Percentiles rank a stretch among this genome's conserved stretches.
These are phyloP conservation scores for Malassezia japonica DNA, from an alignment of 1,284 basidiomycete species.

Conservation along the genomic window DNA sequence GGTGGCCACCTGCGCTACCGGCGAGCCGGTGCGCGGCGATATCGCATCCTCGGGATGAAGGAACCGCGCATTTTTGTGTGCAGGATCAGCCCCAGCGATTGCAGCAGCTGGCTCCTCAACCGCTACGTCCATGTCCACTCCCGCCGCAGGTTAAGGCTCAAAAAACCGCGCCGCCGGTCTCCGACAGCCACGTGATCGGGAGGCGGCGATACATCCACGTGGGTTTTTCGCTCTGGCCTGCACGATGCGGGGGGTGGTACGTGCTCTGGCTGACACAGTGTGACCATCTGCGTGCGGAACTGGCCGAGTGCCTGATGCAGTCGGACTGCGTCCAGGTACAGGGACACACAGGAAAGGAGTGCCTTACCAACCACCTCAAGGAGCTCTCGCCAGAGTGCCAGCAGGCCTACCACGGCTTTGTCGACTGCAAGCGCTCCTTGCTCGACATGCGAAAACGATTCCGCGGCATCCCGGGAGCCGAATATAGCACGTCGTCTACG, in stretches of 20 bases:
- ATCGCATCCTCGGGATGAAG: background rate
- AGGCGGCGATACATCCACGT: background rate
- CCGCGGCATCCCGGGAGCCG: conserved; percentile 14
- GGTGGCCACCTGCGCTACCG: background rate
- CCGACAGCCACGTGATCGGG: conserved; percentile 13
- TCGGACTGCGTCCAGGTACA: conserved; percentile 15
- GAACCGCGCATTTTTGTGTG: too few species aligned
- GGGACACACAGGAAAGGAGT: conserved; percentile 11
- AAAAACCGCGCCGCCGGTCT: too few species aligned
- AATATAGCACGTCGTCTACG: conserved; percentile 13
- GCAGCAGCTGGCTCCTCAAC: too few species aligned
- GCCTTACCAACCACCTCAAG: conserved; percentile 6
- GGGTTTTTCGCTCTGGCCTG: background rate
- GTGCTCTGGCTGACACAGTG: conserved; percentile 10
- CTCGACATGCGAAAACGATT: conserved; percentile 18
- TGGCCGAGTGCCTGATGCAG: conserved; percentile 12
- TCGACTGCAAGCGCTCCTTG: conserved; percentile 18
- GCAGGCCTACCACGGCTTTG: conserved; percentile 14
- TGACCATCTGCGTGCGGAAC: conserved; percentile 12
- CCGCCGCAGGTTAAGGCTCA: too few species aligned
- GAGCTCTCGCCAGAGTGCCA: conserved; percentile 13
- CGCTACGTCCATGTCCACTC: background rate
- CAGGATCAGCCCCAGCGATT: too few species aligned
- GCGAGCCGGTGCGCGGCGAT: background rate
- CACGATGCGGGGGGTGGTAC: conserved; percentile 16